Conservation (phyloP, 331 rosid species). For the Erythrophleum ivorense region DNA sequence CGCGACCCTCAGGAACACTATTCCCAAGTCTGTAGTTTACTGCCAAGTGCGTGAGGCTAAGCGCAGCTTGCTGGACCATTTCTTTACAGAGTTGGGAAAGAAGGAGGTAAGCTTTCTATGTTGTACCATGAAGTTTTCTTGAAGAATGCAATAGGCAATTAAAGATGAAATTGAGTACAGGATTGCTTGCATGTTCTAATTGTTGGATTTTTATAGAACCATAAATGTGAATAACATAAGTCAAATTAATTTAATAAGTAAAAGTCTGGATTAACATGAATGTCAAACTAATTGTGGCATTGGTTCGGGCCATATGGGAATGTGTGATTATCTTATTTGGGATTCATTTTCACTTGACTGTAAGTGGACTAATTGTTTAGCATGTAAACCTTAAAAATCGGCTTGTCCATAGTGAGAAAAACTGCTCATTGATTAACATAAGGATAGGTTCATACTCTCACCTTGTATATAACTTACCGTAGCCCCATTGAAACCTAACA, state of each 20-base stretch:
- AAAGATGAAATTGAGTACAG: slow-evolving; percentile 5
- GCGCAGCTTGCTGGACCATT: slow-evolving; percentile 86
- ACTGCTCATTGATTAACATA: background rate
- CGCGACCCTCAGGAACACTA: slow-evolving; percentile 75
- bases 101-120: slow-evolving; percentile 59
- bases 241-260: background rate
- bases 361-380: background rate
- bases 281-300: background rate
- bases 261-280: background rate
- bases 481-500: too few species aligned
- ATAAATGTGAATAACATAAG: background rate
- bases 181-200: background rate
- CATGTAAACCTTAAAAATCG: background rate
- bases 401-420: background rate
- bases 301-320: background rate
- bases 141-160: slow-evolving; percentile 4
- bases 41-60: slow-evolving; percentile 99
- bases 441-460: background rate
- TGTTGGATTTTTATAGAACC: background rate
- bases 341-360: background rate
- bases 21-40: slow-evolving; percentile 90
- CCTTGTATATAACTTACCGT: too few species aligned
- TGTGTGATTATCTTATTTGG: background rate
- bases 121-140: slow-evolving; percentile 10
- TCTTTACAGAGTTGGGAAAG: slow-evolving; percentile 87